Conservation (phyloP, 768 basidiomycete genomes). For the Fomitopsis serialis region DNA sequence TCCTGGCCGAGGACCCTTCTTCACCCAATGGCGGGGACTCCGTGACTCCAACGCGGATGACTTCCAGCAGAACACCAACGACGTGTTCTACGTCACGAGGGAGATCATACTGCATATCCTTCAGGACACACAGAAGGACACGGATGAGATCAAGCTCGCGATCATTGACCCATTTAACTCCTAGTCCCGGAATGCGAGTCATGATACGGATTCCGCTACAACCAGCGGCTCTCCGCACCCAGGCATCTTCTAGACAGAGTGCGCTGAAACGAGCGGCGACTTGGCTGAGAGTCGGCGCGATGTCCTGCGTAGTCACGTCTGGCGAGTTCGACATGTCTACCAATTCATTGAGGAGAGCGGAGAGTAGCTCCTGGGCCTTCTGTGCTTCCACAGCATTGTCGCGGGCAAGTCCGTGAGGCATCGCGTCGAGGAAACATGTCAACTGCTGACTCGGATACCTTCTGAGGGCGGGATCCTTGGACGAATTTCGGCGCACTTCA, state of each 20-base stretch:
- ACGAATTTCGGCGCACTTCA: slow-evolving; percentile 61
- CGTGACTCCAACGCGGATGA: slow-evolving; percentile 57
- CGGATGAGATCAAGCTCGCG: slow-evolving; percentile 88
- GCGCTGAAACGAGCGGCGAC: slow-evolving; percentile 79
- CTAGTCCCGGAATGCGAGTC: slow-evolving; percentile 63
- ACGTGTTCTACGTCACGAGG: slow-evolving; percentile 79
- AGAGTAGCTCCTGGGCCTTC: slow-evolving; percentile 56
- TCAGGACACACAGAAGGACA: slow-evolving; percentile 84
- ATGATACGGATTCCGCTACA: slow-evolving; percentile 82
- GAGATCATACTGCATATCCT: slow-evolving; percentile 89
- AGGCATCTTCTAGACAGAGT: slow-evolving; percentile 86
- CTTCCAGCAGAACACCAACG: slow-evolving; percentile 63
- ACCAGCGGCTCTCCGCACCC: slow-evolving; percentile 87
- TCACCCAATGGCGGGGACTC: slow-evolving; percentile 44
- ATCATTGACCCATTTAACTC: slow-evolving; percentile 75
- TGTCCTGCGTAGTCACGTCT: slow-evolving; percentile 45
- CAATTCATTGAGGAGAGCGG: slow-evolving; percentile 61
- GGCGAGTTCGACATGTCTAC: slow-evolving; percentile 46
- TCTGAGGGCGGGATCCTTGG: slow-evolving; percentile 47
- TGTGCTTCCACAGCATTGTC: slow-evolving; percentile 55
- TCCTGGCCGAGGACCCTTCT: slow-evolving; percentile 26
- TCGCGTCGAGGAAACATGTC: slow-evolving; percentile 71
- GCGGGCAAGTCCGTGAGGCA: slow-evolving; percentile 71
- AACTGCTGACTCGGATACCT: slow-evolving; percentile 54
- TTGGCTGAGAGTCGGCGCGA: slow-evolving; percentile 70